These are phyloP conservation scores for Emericellopsis cladophorae DNA, from an alignment of 2,329 filamentous ascomycete genomes.

Conservation along the genomic window DNA sequence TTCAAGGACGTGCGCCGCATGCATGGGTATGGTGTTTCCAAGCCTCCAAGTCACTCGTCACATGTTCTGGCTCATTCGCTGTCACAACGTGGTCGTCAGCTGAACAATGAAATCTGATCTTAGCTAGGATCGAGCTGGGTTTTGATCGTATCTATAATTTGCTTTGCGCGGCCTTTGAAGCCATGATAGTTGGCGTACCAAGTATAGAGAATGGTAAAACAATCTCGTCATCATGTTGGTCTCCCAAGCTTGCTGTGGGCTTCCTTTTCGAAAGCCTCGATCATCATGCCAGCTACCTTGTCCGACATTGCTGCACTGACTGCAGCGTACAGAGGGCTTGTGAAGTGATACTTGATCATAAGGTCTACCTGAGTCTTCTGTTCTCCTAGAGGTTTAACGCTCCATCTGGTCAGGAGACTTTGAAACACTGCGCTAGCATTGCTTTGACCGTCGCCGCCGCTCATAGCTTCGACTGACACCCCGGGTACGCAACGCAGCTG, in stretches of 20 bases:
- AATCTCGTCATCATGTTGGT: not conserved
- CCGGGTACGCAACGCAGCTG: constrained; percentile 66
- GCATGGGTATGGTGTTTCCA: too few relatives aligned
- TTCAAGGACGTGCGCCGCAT: too few relatives aligned
- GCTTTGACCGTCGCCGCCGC: constrained; percentile 45
- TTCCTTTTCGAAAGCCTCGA: constrained; percentile 81
- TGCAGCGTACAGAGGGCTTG: constrained; percentile 76
- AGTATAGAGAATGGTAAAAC: too few relatives aligned
- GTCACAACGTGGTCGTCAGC: too few relatives aligned
- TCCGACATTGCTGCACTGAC: constrained; percentile 73
- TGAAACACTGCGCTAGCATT: constrained; percentile 48
- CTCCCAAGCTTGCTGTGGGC: constrained; percentile 38
- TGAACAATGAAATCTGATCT: too few relatives aligned
- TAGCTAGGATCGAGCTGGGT: too few relatives aligned
- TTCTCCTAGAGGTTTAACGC: constrained; percentile 32
- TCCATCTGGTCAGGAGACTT: constrained; percentile 60
- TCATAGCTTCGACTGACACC: constrained; percentile 63
- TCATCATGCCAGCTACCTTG: constrained; percentile 77
- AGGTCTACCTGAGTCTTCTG: constrained; percentile 59
- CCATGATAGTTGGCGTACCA: too few relatives aligned
- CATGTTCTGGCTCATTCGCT: too few relatives aligned
- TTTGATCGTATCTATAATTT: too few relatives aligned
- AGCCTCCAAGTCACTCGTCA: too few relatives aligned
- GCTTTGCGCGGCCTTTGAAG: too few relatives aligned
- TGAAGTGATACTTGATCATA: constrained; percentile 69